Conservation (phyloP, 2,329 filamentous ascomycete species). For the Colletotrichum orchidophilum region DNA sequence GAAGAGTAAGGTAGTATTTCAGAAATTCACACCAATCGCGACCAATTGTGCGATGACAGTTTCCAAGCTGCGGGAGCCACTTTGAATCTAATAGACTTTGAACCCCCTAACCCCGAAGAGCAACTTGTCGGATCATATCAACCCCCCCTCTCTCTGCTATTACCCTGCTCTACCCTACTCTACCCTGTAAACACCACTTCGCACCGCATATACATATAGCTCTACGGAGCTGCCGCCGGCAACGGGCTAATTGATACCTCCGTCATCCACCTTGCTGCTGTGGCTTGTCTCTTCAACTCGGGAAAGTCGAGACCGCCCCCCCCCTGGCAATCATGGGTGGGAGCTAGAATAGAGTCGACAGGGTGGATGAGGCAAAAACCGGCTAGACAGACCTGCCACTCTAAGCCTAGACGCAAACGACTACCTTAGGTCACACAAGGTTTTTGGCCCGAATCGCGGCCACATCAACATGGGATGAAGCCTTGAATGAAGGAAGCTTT, state of each 20-base stretch:
- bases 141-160: neutral
- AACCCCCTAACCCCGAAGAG: neutral
- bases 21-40: neutral
- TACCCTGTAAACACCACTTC: neutral
- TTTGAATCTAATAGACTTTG: conserved; percentile 19
- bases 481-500: conserved; percentile 21
- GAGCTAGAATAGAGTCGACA: too few species aligned
- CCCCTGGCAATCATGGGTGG: neutral
- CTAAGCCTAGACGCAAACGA: neutral
- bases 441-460: neutral
- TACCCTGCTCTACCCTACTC: neutral
- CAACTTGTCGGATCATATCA: neutral
- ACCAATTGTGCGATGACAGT: conserved; percentile 12
- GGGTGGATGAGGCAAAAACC: too few species aligned
- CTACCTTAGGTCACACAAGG: neutral
- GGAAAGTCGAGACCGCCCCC: neutral
- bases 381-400: neutral
- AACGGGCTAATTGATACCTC: conserved; percentile 25
- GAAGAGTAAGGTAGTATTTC: conserved; percentile 26
- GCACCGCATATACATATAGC: neutral
- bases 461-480: conserved; percentile 15
- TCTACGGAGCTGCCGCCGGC: conserved; percentile 1
- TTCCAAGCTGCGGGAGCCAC: conserved; percentile 10
- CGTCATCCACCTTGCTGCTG: conserved; percentile 1
- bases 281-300: too few species aligned